These are phyloP conservation scores for Heracleum sosnowskyi DNA, from an alignment of 129 eudicot genomes.

Conservation along the genomic window DNA sequence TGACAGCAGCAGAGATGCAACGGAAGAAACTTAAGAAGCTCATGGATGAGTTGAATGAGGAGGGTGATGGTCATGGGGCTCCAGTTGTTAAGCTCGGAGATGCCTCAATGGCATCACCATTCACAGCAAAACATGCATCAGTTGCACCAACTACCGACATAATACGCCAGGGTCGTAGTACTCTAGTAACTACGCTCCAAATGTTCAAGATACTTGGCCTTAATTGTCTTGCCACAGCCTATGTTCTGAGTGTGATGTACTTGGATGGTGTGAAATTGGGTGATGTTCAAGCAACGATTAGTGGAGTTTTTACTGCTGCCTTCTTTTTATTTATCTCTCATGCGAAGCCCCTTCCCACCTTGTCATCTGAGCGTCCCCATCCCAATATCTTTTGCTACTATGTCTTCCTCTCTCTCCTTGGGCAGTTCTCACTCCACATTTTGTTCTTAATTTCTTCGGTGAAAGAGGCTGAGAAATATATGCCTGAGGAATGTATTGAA, in stretches of 20 bases:
- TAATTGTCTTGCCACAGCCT: conserved; percentile 89
- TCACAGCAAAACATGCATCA: conserved; percentile 89
- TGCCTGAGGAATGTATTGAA: conserved; percentile 94
- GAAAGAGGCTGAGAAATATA: conserved; percentile 73
- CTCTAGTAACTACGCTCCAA: conserved; percentile 83
- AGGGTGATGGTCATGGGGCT: conserved; percentile 70
- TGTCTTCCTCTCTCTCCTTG: conserved; percentile 69
- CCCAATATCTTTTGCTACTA: conserved; percentile 78
- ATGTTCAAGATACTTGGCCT: conserved; percentile 94
- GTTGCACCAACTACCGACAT: conserved; percentile 80
- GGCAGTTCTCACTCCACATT: conserved; percentile 69
- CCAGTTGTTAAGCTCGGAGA: conserved; percentile 89
- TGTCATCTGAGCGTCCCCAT: conserved; percentile 79
- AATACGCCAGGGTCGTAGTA: conserved; percentile 89
- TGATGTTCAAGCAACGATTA: conserved; percentile 85
- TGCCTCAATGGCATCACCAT: conserved; percentile 96
- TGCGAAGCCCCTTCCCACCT: conserved; percentile 67
- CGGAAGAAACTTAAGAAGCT: conserved; percentile 65
- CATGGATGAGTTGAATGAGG: conserved; percentile 79
- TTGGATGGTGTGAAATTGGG: conserved; percentile 86
- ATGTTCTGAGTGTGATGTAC: conserved; percentile 80
- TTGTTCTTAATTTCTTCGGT: conserved; percentile 66
- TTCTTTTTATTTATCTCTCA: conserved; percentile 88
- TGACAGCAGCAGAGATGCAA: conserved; percentile 70
- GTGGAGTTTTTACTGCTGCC: conserved; percentile 90